A percentile compares a stretch with the other conserved stretches of the same genome.
Conservation (phyloP, 805 yeast genomes). For the Schwanniomyces vanrijiae region DNA sequence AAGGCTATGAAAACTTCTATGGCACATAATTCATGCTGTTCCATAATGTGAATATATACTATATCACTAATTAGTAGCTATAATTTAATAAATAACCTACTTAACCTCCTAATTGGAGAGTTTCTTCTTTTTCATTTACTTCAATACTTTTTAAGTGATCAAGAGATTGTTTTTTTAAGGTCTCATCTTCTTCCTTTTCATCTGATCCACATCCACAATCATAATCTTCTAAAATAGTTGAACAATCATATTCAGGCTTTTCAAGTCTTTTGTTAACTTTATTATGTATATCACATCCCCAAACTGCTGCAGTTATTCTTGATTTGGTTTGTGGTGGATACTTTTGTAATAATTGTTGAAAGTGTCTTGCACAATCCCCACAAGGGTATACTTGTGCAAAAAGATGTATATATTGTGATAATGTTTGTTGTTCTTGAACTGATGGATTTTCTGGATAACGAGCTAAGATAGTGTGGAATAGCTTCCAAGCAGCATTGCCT, state of each 20-base stretch:
- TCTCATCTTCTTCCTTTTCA: conserved; percentile 51
- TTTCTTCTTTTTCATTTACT: conserved; percentile 46
- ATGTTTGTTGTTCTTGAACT: conserved; percentile 57
- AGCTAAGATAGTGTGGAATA: conserved; percentile 89
- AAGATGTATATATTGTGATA: conserved; percentile 61
- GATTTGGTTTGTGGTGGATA: conserved; percentile 84
- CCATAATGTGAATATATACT: conserved; percentile 19
- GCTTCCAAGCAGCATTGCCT: conserved; percentile 88
- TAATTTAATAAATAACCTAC: background rate
- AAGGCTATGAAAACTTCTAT: conserved; percentile 5
- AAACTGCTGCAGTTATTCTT: conserved; percentile 79
- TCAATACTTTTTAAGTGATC: conserved; percentile 47
- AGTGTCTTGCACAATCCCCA: conserved; percentile 95
- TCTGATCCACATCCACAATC: conserved; percentile 94
- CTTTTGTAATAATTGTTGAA: conserved; percentile 62
- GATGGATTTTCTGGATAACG: conserved; percentile 87
- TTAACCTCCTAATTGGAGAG: conserved; percentile 45
- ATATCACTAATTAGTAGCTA: background rate
- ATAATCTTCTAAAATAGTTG: conserved; percentile 81
- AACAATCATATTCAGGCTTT: conserved; percentile 80
- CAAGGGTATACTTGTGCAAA: conserved; percentile 96
- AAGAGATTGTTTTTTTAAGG: conserved; percentile 32
- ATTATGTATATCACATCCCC: conserved; percentile 96
- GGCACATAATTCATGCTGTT: conserved; percentile 24
- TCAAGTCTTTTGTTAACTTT: conserved; percentile 72